Base-by-base conservation (phyloP, 257 asterid genomes). In the Plantago ovata region DNA sequence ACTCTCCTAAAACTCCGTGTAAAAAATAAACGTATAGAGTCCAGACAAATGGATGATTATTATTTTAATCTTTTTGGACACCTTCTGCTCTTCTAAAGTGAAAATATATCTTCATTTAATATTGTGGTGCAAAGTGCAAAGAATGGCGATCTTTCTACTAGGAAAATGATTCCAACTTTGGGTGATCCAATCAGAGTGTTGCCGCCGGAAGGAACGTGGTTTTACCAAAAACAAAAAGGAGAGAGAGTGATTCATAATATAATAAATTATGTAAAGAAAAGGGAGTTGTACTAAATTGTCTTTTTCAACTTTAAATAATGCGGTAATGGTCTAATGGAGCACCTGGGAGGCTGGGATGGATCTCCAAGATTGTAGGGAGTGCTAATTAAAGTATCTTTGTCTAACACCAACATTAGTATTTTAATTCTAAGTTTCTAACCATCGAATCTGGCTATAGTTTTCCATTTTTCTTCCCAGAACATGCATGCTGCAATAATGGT, bases 341-440 rank as follows among this genome's bases (percentile, higher is more conserved):
- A 60, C 46, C 44, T 24, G 28, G 23, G 32, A 32, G 16, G 69
- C 44, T 24, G 28, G 23, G 32, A 32, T 33, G 69, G 66, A 43
- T 66, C 40, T 59, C 61, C 66, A 66, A 66, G 42, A 42, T 66
- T 32, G 33, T 32, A 46, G 60, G 66, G 49, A 66, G 18, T 19
- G 1, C 19, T 3, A 32, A 10, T 23, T 43, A 40, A 12, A n/a
- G 22, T 53, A 12, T 33, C 68, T 20, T 41, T 48, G 20, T 10
- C 38, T 49, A 21, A 15, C 55, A 11, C 36, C 36, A 28, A 19
- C 16, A 21, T 49, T 19, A 20, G 0, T 49, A 10, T 4, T 20
- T 13, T 21, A 3, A 50, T 23, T n/a, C n/a, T n/a, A n/a, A n/a
- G n/a, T n/a, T n/a, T n/a, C n/a, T n/a, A n/a, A n/a, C n/a, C n/a